Base-by-base conservation (phyloP, 768 basidiomycete genomes). In the Rhodotorula toruloides region DNA sequence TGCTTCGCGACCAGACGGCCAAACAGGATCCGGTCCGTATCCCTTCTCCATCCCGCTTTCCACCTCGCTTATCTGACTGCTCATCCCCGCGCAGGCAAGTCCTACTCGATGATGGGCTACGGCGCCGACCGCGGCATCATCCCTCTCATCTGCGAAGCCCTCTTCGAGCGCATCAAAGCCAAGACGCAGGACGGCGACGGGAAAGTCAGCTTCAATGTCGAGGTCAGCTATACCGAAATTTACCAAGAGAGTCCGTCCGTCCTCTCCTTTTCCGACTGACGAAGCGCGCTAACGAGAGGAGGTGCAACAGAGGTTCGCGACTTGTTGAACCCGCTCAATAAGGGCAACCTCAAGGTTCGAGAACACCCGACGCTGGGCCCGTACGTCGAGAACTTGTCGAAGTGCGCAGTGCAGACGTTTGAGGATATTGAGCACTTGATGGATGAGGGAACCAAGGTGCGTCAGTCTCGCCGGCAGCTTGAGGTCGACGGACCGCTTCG, bases 341-440 rank as follows among this genome's bases (percentile, higher is more conserved):
- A 88, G 34, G 91, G 93, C 64, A 94, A 96, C 76, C 84, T 99
- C 58, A 86, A 91, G 76, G 96, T 99, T 64, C 87, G 96, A 73
- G 96, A 99, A 79, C 96, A 98, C 76, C 96, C 96, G 21, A 90
- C 85, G 57, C 48, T 79, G n/a, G 65, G 73, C 10, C 94, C 96
- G n/a, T 99, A 99, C 77, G 96, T 99, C 57, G 96, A 99, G 79
- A 91, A 94, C 80, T 82, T 99, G 63, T 91, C 90, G 74, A 91
- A 91, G 78, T 84, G 98, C 60, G 87, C 87, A 36, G 96, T 98
- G 50, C 86, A 84, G 76, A 88, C 82, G 77, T 98, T 93, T 76
- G 85, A 89, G 37, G 94, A 96, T 77, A 96, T 99, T 88, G 94
- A 96, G 88, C 91, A 87, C 10, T 87, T 99, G 76, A 98, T 98